These are phyloP conservation scores for Rehmannia glutinosa DNA, from an alignment of 257 asterid genomes.

Conservation along the genomic window DNA sequence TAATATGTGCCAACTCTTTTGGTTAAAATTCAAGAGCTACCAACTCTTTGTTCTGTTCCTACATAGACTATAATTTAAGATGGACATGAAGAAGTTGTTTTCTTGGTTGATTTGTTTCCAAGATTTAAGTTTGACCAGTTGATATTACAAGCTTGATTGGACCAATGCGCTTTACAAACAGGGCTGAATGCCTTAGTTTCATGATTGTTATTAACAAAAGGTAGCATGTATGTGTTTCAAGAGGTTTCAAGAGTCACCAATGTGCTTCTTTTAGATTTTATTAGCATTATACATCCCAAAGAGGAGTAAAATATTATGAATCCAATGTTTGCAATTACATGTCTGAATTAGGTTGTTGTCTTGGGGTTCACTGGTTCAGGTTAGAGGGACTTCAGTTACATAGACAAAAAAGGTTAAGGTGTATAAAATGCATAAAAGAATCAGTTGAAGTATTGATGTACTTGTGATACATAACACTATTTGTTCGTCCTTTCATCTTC, in stretches of 20 bases:
- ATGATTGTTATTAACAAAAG: background rate
- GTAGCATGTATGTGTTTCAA: background rate
- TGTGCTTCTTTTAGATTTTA: background rate
- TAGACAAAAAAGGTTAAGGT: background rate
- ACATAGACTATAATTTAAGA: background rate
- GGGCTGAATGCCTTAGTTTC: background rate
- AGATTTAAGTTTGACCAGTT: background rate
- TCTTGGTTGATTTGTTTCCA: background rate
- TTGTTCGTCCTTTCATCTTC: background rate
- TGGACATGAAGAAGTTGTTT: background rate
- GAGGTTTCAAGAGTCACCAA: background rate
- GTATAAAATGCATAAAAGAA: background rate
- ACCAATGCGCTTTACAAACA: background rate
- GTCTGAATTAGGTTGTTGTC: background rate
- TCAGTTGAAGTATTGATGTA: background rate
- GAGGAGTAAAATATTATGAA: background rate
- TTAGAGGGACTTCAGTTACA: background rate
- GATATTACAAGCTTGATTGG: background rate
- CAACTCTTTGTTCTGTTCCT: background rate
- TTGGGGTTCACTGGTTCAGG: background rate
- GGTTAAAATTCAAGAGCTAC: background rate
- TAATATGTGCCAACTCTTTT: background rate
- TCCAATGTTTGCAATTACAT: background rate
- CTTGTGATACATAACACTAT: background rate
- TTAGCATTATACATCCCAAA: background rate